These are phyloP conservation scores for Blastobotrys attinorum DNA, from an alignment of 805 yeast species.

Conservation along the genomic window DNA sequence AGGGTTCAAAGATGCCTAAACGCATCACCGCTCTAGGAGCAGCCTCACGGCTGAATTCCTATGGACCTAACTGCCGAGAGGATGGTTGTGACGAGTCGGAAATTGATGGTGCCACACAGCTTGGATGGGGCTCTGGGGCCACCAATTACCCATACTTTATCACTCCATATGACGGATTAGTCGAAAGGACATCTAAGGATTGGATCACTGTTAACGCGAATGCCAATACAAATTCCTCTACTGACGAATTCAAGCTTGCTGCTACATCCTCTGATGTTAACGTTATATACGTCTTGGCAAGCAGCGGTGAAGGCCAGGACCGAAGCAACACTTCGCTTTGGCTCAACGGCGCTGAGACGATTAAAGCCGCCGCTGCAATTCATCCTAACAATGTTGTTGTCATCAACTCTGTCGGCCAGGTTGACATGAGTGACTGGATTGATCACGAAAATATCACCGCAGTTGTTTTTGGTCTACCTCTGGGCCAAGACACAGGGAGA, in stretches of 20 bases:
- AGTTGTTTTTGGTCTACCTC: slow-evolving; percentile 47
- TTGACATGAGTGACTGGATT: slow-evolving; percentile 48
- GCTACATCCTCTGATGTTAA: slow-evolving; percentile 46
- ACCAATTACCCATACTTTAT: background rate
- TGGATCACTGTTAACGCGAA: too few species aligned
- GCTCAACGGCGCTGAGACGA: slow-evolving; percentile 51
- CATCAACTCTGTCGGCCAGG: slow-evolving; percentile 54
- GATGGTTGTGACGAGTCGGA: too few species aligned
- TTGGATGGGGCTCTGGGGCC: background rate
- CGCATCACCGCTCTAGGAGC: slow-evolving; percentile 41
- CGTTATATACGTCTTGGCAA: slow-evolving; percentile 46
- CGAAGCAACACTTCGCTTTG: slow-evolving; percentile 45
- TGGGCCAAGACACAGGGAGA: slow-evolving; percentile 49
- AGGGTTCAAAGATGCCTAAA: slow-evolving; percentile 31
- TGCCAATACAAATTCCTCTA: too few species aligned
- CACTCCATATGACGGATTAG: too few species aligned
- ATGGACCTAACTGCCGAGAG: slow-evolving; percentile 43
- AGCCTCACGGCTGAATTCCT: slow-evolving; percentile 43
- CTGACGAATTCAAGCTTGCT: slow-evolving; percentile 31
- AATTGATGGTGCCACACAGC: too few species aligned
- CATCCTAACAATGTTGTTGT: slow-evolving; percentile 52
- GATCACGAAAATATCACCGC: slow-evolving; percentile 53
- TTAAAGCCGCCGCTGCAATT: slow-evolving; percentile 39
- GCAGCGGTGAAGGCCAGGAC: slow-evolving; percentile 47
- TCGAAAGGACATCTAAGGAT: too few species aligned